Evolutionary conservation across 768 basidiomycete genomes (phyloP).

Genomic region (Rhodocollybia butyracea): DNA sequence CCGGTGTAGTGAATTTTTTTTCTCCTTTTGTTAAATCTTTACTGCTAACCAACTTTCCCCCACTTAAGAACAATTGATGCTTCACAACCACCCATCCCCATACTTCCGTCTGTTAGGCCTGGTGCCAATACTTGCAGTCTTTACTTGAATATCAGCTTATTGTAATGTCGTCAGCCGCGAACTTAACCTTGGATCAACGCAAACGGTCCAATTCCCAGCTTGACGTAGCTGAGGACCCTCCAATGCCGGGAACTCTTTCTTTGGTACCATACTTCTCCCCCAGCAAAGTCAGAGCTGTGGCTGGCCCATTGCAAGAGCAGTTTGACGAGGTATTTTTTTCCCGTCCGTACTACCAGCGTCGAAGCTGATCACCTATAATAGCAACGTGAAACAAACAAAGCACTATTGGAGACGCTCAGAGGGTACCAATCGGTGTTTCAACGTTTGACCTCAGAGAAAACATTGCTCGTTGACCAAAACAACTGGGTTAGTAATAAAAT

Average conservation of each 20-base stretch:
- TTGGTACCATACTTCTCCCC: background rate
- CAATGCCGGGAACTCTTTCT: background rate
- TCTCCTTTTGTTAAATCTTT: background rate
- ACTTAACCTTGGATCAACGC: background rate
- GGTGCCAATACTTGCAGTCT: background rate
- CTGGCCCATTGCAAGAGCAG: background rate
- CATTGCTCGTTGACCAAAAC: background rate
- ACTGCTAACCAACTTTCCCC: background rate
- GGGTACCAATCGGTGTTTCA: background rate
- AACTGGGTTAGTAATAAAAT: background rate
- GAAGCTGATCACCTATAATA: background rate
- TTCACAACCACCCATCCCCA: background rate
- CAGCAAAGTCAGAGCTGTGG: background rate
- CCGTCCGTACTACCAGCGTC: background rate
- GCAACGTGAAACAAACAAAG: background rate
- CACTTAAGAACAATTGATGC: background rate
- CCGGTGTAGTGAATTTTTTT: background rate
- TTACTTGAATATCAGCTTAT: background rate
- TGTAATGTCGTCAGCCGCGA: background rate
- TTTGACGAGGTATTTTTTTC: background rate
- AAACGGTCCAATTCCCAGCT: background rate
- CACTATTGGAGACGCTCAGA: background rate
- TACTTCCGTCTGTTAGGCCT: background rate
- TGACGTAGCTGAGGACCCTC: background rate
- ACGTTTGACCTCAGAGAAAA: background rate